Evolutionary conservation across 768 basidiomycete genomes (phyloP).

Genomic region (Boletus sp.): DNA sequence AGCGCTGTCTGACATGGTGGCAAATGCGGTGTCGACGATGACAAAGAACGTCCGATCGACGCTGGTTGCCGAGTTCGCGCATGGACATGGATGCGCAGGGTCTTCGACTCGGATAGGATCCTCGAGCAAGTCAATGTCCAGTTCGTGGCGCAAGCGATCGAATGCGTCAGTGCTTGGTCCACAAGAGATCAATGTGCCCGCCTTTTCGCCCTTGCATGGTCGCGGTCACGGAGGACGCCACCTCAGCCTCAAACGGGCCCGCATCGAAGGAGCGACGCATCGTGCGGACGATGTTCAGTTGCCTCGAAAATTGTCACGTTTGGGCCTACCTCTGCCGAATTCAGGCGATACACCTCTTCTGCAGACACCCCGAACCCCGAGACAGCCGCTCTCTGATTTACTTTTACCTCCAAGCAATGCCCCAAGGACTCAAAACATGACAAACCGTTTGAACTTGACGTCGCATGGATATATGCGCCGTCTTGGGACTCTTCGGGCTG

Average conservation of each 20-base stretch:
- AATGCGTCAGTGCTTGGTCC: background rate
- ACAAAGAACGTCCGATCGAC: constrained; percentile 9
- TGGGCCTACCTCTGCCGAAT: background rate
- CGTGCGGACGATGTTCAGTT: background rate
- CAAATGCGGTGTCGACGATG: constrained; percentile 17
- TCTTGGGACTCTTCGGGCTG: too few relatives aligned
- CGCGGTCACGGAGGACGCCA: background rate
- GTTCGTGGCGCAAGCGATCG: constrained; percentile 5
- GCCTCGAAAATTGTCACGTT: constrained; percentile 12
- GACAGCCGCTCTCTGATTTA: constrained; percentile 23
- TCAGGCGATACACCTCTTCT: background rate
- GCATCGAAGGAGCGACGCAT: constrained; percentile 6
- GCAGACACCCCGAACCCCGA: constrained; percentile 15
- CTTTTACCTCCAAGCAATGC: constrained; percentile 1
- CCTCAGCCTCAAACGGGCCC: constrained; percentile 11
- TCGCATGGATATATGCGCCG: constrained; percentile 8
- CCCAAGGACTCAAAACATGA: background rate
- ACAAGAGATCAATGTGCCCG: background rate
- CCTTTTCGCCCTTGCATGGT: constrained; percentile 12
- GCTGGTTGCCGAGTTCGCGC: constrained; percentile 6
- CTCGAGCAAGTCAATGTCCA: background rate
- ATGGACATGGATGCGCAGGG: background rate
- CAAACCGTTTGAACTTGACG: background rate
- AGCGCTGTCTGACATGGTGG: constrained; percentile 17
- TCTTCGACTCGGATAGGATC: constrained; percentile 6